Evolutionary conservation across 108 stramenopile species (phyloP).

Genomic region (Mayamaea pseudoterrestris): DNA sequence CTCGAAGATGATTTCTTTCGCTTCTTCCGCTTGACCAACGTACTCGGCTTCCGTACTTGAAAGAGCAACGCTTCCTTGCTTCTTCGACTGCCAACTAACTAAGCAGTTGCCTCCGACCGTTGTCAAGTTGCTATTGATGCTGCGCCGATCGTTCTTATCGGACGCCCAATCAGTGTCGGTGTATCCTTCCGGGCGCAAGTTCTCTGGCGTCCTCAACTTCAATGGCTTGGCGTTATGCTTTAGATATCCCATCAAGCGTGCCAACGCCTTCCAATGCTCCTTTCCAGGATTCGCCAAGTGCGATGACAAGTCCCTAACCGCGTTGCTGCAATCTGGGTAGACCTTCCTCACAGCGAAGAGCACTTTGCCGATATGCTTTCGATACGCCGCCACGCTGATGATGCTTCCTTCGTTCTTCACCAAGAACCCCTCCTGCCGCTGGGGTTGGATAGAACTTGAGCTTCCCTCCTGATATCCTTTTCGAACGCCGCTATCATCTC

Average conservation of each 20-base stretch:
- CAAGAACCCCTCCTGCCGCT: constrained; percentile 7
- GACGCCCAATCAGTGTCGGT: constrained; percentile 11
- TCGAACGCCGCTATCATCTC: background rate
- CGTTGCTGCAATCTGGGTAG: constrained; percentile 7
- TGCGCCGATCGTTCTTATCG: constrained; percentile 6
- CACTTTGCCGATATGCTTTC: constrained; percentile 8
- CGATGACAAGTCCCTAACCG: constrained; percentile 5
- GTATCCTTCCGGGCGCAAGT: background rate
- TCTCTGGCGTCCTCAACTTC: constrained; percentile 4
- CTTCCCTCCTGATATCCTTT: background rate
- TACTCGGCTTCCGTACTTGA: constrained; percentile 12
- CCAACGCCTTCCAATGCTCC: constrained; percentile 14
- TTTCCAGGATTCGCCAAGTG: constrained; percentile 5
- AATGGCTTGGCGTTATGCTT: constrained; percentile 2
- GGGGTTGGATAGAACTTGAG: constrained; percentile 10
- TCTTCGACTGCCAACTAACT: background rate
- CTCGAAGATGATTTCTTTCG: constrained; percentile 10
- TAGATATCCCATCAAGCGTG: constrained; percentile 9
- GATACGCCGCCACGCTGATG: background rate
- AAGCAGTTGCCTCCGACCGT: constrained; percentile 11
- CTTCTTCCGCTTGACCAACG: constrained; percentile 4
- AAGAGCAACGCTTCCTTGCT: constrained; percentile 3
- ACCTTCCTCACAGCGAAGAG: constrained; percentile 9
- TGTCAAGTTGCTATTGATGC: too few species aligned
- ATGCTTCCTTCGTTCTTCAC: background rate